phyloP scores from a whole-genome alignment of 257 asterid species.

The Voacanga thouarsii region DNA sequence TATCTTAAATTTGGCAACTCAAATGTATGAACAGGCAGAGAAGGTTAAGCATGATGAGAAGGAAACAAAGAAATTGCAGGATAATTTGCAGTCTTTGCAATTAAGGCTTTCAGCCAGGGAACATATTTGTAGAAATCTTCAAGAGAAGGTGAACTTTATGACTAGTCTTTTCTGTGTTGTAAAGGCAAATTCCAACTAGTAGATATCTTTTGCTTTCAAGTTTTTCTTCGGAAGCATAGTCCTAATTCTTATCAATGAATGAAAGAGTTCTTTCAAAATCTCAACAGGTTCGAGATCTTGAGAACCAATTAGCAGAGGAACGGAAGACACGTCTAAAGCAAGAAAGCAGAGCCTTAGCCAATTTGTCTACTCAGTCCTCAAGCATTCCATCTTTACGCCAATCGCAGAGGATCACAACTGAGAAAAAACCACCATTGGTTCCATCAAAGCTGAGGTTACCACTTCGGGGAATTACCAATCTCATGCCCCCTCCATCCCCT shows the following conservation, averaged over 20 bases:
- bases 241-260: conserved; percentile 3
- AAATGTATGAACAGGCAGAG: conserved; percentile 62
- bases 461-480: conserved; percentile 66
- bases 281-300: conserved; percentile 81
- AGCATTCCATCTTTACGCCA: conserved; percentile 39
- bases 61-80: conserved; percentile 87
- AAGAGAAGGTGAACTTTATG: conserved; percentile 62
- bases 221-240: background rate
- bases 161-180: background rate
- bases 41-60: conserved; percentile 84
- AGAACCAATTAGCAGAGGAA: conserved; percentile 81
- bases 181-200: background rate
- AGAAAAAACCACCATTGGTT: conserved; percentile 80
- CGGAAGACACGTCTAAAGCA: conserved; percentile 71
- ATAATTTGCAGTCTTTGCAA: conserved; percentile 69
- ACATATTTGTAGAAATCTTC: conserved; percentile 70
- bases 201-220: background rate
- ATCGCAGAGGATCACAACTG: conserved; percentile 40
- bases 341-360: conserved; percentile 71
- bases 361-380: conserved; percentile 44
- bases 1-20: background rate
- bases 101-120: conserved; percentile 75
- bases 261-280: conserved; percentile 6
- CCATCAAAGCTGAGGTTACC: conserved; percentile 74
- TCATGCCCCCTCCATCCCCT: conserved; percentile 50